Evolutionary conservation across 2,329 filamentous ascomycete genomes (phyloP).

Genomic region (Fusarium sp.): DNA sequence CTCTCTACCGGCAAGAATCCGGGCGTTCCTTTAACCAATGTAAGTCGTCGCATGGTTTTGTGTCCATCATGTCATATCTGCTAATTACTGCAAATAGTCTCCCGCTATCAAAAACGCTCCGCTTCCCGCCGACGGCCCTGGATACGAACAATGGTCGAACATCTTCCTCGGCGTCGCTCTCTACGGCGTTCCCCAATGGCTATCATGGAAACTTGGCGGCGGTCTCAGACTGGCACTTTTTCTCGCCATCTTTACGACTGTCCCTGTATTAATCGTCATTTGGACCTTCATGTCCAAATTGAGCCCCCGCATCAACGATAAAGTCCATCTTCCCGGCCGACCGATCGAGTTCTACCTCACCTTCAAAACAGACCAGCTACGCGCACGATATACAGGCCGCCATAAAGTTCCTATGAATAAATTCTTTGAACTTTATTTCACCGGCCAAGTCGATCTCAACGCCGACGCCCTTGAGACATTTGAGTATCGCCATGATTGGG

Average conservation of each 20-base stretch:
- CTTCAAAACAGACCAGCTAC: slow-evolving; percentile 69
- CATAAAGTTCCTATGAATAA: slow-evolving; percentile 86
- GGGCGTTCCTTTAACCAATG: slow-evolving; percentile 31
- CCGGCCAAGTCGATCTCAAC: slow-evolving; percentile 90
- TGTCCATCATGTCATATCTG: not conserved
- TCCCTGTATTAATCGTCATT: slow-evolving; percentile 81
- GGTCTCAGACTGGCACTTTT: slow-evolving; percentile 87
- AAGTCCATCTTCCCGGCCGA: slow-evolving; percentile 82
- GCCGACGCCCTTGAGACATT: slow-evolving; percentile 85
- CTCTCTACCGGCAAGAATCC: slow-evolving; percentile 26
- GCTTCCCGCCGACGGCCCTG: slow-evolving; percentile 84
- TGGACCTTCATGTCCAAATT: slow-evolving; percentile 82
- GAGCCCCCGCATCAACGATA: slow-evolving; percentile 88
- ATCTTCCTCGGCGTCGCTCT: slow-evolving; percentile 74
- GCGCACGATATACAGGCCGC: slow-evolving; percentile 73
- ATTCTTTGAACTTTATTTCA: slow-evolving; percentile 96
- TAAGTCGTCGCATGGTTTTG: not conserved
- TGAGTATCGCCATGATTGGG: slow-evolving; percentile 95
- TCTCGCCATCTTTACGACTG: slow-evolving; percentile 75
- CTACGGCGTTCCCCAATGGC: slow-evolving; percentile 75
- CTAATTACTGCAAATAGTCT: slow-evolving; percentile 63
- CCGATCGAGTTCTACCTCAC: slow-evolving; percentile 88
- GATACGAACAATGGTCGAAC: slow-evolving; percentile 87
- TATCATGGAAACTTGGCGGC: slow-evolving; percentile 84
- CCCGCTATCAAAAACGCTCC: slow-evolving; percentile 91